A percentile compares a stretch with the other conserved stretches of the same genome.
Conservation (phyloP, 2,329 filamentous ascomycete genomes). For the Penicillium italicum region DNA sequence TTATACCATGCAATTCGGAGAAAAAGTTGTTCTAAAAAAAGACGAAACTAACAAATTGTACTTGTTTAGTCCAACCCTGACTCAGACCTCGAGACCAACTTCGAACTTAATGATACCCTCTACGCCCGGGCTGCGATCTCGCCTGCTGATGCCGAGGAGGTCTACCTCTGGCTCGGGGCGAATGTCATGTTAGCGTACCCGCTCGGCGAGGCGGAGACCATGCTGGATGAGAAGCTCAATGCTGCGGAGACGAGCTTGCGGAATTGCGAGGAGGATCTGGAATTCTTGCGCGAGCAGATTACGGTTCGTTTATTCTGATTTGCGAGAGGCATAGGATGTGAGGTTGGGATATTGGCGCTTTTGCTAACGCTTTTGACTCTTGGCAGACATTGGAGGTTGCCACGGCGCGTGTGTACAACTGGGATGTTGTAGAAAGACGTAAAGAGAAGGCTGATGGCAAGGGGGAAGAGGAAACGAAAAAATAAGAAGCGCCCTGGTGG, state of each 20-base stretch:
- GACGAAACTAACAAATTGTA: background rate
- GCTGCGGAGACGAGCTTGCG: constrained; percentile 74
- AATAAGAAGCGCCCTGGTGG: constrained; percentile 18
- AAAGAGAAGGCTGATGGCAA: constrained; percentile 70
- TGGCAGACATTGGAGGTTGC: constrained; percentile 91
- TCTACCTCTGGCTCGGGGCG: constrained; percentile 96
- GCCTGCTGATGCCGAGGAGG: constrained; percentile 69
- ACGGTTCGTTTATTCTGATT: constrained; percentile 58
- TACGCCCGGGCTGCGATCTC: constrained; percentile 83
- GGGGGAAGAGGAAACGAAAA: constrained; percentile 48
- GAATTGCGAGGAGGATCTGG: constrained; percentile 95
- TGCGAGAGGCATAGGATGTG: background rate
- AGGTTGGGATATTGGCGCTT: background rate
- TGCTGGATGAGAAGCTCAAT: constrained; percentile 72
- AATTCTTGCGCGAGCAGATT: constrained; percentile 93
- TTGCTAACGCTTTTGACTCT: constrained; percentile 3
- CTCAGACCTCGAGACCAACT: constrained; percentile 77
- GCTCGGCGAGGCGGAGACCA: constrained; percentile 75
- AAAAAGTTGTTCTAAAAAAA: background rate
- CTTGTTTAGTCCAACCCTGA: constrained; percentile 33
- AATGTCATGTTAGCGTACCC: constrained; percentile 98
- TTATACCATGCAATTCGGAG: background rate
- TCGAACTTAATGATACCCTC: constrained; percentile 93
- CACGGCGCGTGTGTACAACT: constrained; percentile 96
- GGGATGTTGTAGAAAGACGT: constrained; percentile 93